Percentiles rank a stretch among this genome's conserved stretches.
Evolutionary conservation across 2,329 filamentous ascomycete species (phyloP).

Genomic region (Venturia asperata): DNA sequence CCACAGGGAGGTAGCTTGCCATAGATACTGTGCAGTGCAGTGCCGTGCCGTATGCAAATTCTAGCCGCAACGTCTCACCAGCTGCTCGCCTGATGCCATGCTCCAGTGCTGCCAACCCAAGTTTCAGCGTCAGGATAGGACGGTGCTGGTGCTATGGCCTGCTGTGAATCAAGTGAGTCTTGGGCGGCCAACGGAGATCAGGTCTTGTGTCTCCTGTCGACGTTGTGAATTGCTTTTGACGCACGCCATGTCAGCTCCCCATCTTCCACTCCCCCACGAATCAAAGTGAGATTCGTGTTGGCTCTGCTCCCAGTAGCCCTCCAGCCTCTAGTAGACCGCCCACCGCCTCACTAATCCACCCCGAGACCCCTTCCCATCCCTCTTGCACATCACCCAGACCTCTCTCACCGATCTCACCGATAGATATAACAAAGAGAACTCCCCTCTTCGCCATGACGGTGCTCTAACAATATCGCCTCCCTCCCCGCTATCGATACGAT

Average conservation of each 20-base stretch:
- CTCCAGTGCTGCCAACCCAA: too few species aligned
- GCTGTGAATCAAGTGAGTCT: too few species aligned
- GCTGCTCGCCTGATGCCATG: too few species aligned
- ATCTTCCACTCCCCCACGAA: background rate
- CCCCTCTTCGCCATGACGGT: background rate
- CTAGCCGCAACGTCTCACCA: too few species aligned
- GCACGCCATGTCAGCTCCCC: background rate
- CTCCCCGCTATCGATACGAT: conserved; percentile 1
- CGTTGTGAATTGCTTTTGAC: conserved; percentile 2
- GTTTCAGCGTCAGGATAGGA: too few species aligned
- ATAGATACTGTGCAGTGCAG: too few species aligned
- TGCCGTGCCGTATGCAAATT: too few species aligned
- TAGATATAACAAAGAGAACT: background rate
- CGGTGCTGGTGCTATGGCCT: too few species aligned
- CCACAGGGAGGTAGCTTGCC: too few species aligned
- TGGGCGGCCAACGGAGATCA: too few species aligned
- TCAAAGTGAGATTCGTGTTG: conserved; percentile 8
- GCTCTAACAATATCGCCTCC: background rate
- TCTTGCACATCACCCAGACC: conserved; percentile 7
- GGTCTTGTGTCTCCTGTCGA: too few species aligned
- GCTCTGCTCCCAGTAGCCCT: background rate
- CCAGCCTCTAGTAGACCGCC: conserved; percentile 1
- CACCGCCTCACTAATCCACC: conserved; percentile 12
- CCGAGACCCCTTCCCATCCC: background rate
- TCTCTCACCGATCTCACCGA: background rate